Evolutionary conservation across 2,329 filamentous ascomycete species (phyloP).

Genomic region (Pyrenophora seminiperda): DNA sequence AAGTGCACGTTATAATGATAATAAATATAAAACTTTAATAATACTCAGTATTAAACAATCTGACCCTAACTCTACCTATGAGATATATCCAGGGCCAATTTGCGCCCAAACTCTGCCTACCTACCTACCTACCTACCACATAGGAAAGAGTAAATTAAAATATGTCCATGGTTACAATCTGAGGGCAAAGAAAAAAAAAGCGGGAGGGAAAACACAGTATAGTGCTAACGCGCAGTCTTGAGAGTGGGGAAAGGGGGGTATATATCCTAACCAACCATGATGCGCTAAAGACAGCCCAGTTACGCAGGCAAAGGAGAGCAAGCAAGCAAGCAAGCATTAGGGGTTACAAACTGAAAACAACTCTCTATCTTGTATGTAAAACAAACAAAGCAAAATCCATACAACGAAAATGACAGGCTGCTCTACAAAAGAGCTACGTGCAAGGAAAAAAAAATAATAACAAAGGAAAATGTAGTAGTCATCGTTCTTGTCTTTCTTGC

Average conservation of each 20-base stretch:
- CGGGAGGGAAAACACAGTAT: no score
- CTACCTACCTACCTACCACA: no score
- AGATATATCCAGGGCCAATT: no score
- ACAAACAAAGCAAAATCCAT: neutral
- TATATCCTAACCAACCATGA: no score
- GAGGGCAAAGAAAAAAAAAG: no score
- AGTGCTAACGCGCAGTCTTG: no score
- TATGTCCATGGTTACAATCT: no score
- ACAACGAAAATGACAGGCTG: conserved; percentile 3
- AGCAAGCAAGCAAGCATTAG: conserved; percentile 6
- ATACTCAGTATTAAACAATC: neutral
- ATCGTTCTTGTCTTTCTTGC: neutral
- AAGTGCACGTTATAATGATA: no score
- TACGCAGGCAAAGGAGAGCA: neutral
- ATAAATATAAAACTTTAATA: neutral
- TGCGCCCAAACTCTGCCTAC: no score
- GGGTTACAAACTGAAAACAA: neutral
- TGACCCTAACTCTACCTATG: neutral
- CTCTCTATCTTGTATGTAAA: neutral
- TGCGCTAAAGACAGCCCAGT: neutral
- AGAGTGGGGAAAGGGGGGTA: no score
- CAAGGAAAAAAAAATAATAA: neutral
- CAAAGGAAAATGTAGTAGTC: conserved; percentile 11
- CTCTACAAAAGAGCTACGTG: neutral
- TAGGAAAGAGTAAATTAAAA: no score